phyloP scores from a whole-genome alignment of 2,329 filamentous ascomycete species.

The Claviceps purpurea region DNA sequence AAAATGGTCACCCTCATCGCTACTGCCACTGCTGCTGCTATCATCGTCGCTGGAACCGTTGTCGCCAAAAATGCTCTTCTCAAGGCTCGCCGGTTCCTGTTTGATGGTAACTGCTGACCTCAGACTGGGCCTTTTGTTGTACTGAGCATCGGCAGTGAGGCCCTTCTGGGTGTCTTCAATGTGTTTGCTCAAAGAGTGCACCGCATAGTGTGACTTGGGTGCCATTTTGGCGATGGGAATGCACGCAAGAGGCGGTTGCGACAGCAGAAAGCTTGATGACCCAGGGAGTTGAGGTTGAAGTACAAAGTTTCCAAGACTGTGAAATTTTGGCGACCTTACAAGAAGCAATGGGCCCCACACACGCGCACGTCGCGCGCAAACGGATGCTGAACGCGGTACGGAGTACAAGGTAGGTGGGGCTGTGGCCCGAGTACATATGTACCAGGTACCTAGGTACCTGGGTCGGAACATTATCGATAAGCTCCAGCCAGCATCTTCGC shows the following conservation, averaged over 20 bases:
- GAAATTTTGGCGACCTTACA: constrained; percentile 6
- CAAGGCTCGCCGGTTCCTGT: constrained; percentile 12
- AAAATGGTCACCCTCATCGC: constrained; percentile 20
- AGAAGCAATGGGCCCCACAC: constrained; percentile 2
- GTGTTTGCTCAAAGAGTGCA: constrained; percentile 24
- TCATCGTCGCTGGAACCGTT: constrained; percentile 16
- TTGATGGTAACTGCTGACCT: constrained; percentile 18
- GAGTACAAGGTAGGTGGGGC: too few species aligned
- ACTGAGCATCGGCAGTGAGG: constrained; percentile 19
- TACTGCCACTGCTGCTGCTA: constrained; percentile 22
- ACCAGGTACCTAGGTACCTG: too few species aligned
- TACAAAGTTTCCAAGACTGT: constrained; percentile 5
- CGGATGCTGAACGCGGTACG: not conserved
- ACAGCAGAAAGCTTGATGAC: not conserved
- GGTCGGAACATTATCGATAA: constrained; percentile 1
- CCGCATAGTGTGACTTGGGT: constrained; percentile 21
- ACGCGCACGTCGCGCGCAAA: not conserved
- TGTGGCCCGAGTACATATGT: too few species aligned
- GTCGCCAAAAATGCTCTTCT: constrained; percentile 17
- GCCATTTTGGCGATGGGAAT: constrained; percentile 18
- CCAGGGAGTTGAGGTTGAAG: constrained; percentile 1
- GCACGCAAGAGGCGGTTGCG: constrained; percentile 1
- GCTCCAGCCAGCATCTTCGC: not conserved
- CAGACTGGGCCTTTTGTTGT: constrained; percentile 16
- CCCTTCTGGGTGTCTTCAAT: constrained; percentile 25